phyloP scores from a whole-genome alignment of 495 filamentous ascomycete species.

The Lasiosphaeria ovina region DNA sequence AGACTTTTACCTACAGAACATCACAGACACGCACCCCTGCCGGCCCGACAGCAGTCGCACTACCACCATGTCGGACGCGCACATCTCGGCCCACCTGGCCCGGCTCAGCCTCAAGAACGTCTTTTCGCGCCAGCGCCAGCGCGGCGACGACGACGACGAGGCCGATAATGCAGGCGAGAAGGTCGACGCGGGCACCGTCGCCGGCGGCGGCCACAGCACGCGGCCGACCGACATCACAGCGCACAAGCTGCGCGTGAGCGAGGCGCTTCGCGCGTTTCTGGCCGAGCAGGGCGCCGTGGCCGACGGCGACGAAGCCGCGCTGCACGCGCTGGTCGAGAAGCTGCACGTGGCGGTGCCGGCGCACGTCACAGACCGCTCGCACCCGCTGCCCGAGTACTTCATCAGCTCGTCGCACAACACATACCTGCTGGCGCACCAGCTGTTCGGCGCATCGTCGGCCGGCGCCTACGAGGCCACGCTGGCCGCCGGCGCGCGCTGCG shows the following conservation, averaged over 20 bases:
- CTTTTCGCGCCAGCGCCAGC: slow-evolving; percentile 17
- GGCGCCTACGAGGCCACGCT: slow-evolving; percentile 49
- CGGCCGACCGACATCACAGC: slow-evolving; percentile 38
- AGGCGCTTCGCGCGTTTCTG: slow-evolving; percentile 45
- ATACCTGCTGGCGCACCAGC: slow-evolving; percentile 54
- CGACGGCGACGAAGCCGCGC: slow-evolving; percentile 32
- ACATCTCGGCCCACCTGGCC: slow-evolving; percentile 12
- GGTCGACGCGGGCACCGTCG: slow-evolving; percentile 43
- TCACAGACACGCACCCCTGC: too few relatives aligned
- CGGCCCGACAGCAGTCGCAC: too few relatives aligned
- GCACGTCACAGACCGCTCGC: slow-evolving; percentile 39
- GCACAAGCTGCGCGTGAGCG: slow-evolving; percentile 45
- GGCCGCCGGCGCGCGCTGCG: slow-evolving; percentile 49
- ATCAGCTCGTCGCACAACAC: slow-evolving; percentile 81
- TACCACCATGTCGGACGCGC: slow-evolving; percentile 9
- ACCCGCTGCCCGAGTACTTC: slow-evolving; percentile 54
- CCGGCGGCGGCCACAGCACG: slow-evolving; percentile 48
- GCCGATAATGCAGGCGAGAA: slow-evolving; percentile 42
- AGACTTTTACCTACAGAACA: too few relatives aligned
- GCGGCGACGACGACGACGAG: slow-evolving; percentile 45
- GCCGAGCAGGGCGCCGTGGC: slow-evolving; percentile 36
- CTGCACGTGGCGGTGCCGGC: slow-evolving; percentile 46
- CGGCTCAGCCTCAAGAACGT: slow-evolving; percentile 15
- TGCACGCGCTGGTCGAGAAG: slow-evolving; percentile 39
- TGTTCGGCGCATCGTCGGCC: slow-evolving; percentile 47